Evolutionary conservation across 306 rosid species (phyloP), one percentile per base, ranked within the genome.

Genomic region (Parietaria judaica): DNA sequence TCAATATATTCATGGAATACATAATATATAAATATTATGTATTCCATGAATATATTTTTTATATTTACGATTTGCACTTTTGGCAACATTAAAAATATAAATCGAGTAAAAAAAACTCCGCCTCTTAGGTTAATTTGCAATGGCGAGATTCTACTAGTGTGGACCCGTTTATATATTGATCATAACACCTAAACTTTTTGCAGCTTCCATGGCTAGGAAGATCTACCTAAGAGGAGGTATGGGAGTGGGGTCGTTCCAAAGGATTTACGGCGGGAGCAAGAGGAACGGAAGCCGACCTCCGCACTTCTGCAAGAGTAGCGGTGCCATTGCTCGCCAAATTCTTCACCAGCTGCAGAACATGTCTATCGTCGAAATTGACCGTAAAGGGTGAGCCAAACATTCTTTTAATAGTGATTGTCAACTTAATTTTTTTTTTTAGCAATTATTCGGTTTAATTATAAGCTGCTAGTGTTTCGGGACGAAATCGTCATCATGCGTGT

Each of bases 281-380:
- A 72, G 86, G 73, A 81, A 81, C 15, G 86, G 86, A 49, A 81
- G 86, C 45, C 83, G 86, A n/a, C 86, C 86, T 1, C 86, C 81
- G 4, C 86, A 81, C 45, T 81, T 81, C 66, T 81, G 86, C 44
- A 62, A 66, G 68, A 81, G 86, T 79, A 81, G 86, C 14, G 86
- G 86, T 55, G 74, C 86, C 16, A 54, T 81, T 47, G 83, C 83
- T 13, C 81, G 86, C 5, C 79, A 78, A 64, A 78, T 81, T 36
- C 69, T 81, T 11, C 79, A 81, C 52, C 81, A 81, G 61, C 66
- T 81, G 72, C 70, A 66, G 55, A 56, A 52, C 47, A 46, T 72
- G 64, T 78, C 63, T 63, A 81, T 78, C 0, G 45, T 81, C 14
- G 81, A 74, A 7, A 36, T 78, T 39, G 83, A 81, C 17, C 46